Conservation (phyloP, 2,329 filamentous ascomycete genomes). For the Drechmeria coniospora region DNA sequence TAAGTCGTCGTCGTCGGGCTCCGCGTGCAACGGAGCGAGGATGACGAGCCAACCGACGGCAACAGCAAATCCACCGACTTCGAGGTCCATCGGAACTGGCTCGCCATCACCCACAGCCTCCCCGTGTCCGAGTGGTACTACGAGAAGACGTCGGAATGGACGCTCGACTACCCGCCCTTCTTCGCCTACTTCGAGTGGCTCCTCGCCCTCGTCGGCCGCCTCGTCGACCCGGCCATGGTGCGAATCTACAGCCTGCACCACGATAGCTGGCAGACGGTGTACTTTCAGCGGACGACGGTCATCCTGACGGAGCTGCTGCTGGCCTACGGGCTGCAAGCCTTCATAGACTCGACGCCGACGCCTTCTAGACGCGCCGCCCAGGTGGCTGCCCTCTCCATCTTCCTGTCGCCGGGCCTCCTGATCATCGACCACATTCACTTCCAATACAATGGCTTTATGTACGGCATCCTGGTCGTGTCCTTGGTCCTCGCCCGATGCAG, state of each 20-base stretch:
- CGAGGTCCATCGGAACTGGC: conserved; percentile 97
- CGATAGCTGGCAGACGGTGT: conserved; percentile 84
- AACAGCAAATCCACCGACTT: conserved; percentile 94
- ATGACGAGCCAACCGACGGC: background rate
- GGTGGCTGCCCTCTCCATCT: conserved; percentile 72
- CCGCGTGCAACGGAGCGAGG: background rate
- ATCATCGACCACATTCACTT: conserved; percentile 99
- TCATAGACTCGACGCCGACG: conserved; percentile 54
- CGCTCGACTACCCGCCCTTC: conserved; percentile 94
- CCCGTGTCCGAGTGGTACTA: conserved; percentile 87
- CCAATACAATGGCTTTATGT: conserved; percentile 96
- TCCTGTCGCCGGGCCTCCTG: conserved; percentile 81
- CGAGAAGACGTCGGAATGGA: conserved; percentile 98
- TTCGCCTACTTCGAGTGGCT: conserved; percentile 96
- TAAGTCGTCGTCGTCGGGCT: conserved; percentile 33
- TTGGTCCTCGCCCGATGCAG: conserved; percentile 66
- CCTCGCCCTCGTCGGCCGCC: conserved; percentile 64
- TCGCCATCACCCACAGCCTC: conserved; percentile 84
- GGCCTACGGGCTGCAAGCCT: conserved; percentile 68
- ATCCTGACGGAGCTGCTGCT: conserved; percentile 73
- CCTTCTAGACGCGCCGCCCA: conserved; percentile 62
- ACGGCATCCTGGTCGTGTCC: conserved; percentile 77
- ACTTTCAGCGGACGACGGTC: conserved; percentile 84
- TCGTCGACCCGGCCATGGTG: conserved; percentile 70
- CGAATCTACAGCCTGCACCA: conserved; percentile 67